phyloP scores from a whole-genome alignment of 2,329 filamentous ascomycete species.

The Cordyceps pruinosa region DNA sequence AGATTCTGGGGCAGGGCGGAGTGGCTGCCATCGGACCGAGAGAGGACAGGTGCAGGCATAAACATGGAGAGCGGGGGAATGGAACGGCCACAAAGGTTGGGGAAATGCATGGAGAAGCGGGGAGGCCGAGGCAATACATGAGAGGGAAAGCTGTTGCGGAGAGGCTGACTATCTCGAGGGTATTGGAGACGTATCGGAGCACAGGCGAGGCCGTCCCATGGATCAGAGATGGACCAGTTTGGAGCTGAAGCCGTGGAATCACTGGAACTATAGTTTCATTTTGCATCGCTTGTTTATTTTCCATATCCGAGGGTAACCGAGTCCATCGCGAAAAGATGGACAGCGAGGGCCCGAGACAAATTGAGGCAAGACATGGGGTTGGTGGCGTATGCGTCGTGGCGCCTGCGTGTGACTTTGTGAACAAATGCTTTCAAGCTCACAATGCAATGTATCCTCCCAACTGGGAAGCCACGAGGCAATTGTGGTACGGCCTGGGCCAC shows the following conservation, averaged over 20 bases:
- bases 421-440: not conserved
- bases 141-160: not conserved
- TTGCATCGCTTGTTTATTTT: not conserved
- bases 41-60: not conserved
- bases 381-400: not conserved
- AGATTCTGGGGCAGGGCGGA: not conserved
- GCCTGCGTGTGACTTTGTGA: not conserved
- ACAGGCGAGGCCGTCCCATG: not conserved
- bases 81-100: not conserved
- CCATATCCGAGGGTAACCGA: not conserved
- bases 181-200: no score
- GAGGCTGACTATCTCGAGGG: not conserved
- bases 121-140: not conserved
- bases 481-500: not conserved
- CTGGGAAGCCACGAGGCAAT: not conserved
- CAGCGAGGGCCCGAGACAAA: not conserved
- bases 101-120: slow-evolving; percentile 4
- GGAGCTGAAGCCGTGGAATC: not conserved
- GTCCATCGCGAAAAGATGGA: not conserved
- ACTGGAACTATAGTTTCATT: not conserved
- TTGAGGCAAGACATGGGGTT: not conserved
- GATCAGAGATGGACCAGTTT: not conserved
- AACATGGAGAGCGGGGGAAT: not conserved
- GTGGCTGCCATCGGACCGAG: not conserved
- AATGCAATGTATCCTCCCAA: not conserved